Evolutionary conservation across 2,329 filamentous ascomycete genomes (phyloP).

Genomic region (Sphaerulina vaccinii): DNA sequence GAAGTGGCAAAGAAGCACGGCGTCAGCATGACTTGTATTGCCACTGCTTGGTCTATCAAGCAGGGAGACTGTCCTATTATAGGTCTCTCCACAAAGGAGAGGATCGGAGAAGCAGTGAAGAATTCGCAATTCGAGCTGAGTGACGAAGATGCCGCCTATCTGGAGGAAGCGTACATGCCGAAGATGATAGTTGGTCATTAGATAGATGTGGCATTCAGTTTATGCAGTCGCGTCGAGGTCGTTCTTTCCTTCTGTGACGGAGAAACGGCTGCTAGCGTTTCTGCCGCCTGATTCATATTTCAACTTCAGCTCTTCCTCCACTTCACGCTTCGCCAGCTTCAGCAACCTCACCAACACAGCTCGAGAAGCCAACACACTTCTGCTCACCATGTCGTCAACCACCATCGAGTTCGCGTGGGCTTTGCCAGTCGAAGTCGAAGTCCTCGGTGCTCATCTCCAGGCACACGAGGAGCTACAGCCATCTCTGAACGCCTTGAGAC

Average conservation of each 20-base stretch:
- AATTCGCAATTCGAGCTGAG: conserved; percentile 49
- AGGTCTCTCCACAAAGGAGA: conserved; percentile 56
- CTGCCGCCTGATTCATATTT: too few relatives aligned
- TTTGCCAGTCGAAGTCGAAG: conserved; percentile 14
- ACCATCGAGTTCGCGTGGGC: conserved; percentile 14
- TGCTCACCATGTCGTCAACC: not conserved
- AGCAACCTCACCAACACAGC: not conserved
- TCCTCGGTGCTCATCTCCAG: conserved; percentile 13
- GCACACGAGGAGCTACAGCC: conserved; percentile 13
- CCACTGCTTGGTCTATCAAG: conserved; percentile 39
- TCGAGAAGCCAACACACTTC: not conserved
- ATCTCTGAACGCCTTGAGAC: conserved; percentile 12
- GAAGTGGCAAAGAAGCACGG: conserved; percentile 42
- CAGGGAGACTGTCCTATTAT: conserved; percentile 58
- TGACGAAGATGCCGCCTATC: conserved; percentile 58
- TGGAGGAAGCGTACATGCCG: conserved; percentile 58
- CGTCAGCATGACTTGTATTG: conserved; percentile 30
- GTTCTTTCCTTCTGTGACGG: too few relatives aligned
- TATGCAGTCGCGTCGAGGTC: too few relatives aligned
- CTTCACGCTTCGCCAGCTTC: not conserved
- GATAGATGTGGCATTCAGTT: not conserved
- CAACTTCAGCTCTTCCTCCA: too few relatives aligned
- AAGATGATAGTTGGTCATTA: conserved; percentile 11
- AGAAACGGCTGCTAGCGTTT: not conserved
- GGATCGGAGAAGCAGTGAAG: conserved; percentile 60